Percentiles rank a stretch among this genome's conserved stretches.
phyloP scores from a whole-genome alignment of 352 stramenopile species.

The Pythium myriotylum region DNA sequence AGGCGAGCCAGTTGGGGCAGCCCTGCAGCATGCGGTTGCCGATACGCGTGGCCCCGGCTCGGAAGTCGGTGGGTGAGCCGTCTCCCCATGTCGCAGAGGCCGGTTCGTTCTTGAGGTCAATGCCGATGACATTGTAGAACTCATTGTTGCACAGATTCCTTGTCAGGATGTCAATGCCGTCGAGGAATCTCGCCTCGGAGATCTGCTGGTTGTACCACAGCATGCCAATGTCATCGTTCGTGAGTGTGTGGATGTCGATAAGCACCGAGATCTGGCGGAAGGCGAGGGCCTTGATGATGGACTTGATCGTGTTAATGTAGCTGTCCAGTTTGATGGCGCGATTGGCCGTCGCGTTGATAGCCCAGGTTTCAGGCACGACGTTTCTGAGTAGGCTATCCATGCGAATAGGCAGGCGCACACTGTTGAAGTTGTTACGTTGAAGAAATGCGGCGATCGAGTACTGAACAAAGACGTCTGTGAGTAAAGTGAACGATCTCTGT shows the following conservation, averaged over 20 bases:
- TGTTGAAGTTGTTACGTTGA: slow-evolving; percentile 77
- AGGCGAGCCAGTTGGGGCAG: slow-evolving; percentile 73
- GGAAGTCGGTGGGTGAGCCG: slow-evolving; percentile 47
- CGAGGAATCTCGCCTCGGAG: slow-evolving; percentile 33
- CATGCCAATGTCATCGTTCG: slow-evolving; percentile 25
- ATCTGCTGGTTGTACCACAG: slow-evolving; percentile 44
- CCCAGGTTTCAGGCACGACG: slow-evolving; percentile 34
- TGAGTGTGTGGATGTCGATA: slow-evolving; percentile 45
- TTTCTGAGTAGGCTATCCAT: slow-evolving; percentile 36
- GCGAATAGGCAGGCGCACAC: slow-evolving; percentile 64
- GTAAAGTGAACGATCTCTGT: too few species aligned
- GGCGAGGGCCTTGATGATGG: slow-evolving; percentile 40
- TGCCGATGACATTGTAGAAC: slow-evolving; percentile 74
- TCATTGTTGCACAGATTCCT: slow-evolving; percentile 47
- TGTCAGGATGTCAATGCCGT: slow-evolving; percentile 39
- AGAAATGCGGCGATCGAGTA: slow-evolving; percentile 75
- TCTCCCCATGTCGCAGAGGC: slow-evolving; percentile 59
- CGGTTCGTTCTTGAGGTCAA: slow-evolving; percentile 78
- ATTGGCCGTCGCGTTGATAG: slow-evolving; percentile 49
- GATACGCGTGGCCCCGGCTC: slow-evolving; percentile 45
- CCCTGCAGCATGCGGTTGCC: slow-evolving; percentile 64
- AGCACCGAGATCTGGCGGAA: slow-evolving; percentile 49
- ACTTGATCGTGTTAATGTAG: slow-evolving; percentile 44
- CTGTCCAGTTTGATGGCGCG: slow-evolving; percentile 48
- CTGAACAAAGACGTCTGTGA: slow-evolving; percentile 9